Conservation (phyloP, 345 rosid species). For the Arabis hirsuta region DNA sequence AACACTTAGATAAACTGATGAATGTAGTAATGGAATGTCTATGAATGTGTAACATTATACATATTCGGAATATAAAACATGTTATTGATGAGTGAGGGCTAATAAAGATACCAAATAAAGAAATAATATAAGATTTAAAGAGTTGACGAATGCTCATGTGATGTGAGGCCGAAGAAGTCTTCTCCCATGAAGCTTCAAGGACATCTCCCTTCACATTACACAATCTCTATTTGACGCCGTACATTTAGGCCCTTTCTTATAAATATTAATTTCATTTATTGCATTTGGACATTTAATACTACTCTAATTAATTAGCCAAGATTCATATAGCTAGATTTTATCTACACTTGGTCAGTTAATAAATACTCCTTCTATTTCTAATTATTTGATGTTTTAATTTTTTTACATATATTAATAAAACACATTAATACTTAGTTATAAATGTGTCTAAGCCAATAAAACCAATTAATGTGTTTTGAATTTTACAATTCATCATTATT, state of each 20-base stretch:
- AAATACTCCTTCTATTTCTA: too few species aligned
- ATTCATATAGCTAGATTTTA: constrained; percentile 21
- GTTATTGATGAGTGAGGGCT: constrained; percentile 18
- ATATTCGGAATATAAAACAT: constrained; percentile 28
- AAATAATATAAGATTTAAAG: constrained; percentile 30
- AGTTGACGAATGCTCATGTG: constrained; percentile 49
- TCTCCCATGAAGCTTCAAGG: constrained; percentile 62
- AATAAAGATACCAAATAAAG: constrained; percentile 10
- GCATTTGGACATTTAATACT: constrained; percentile 27
- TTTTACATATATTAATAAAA: too few species aligned
- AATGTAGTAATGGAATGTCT: constrained; percentile 8
- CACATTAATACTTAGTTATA: too few species aligned
- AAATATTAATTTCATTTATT: constrained; percentile 27
- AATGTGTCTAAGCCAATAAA: too few species aligned
- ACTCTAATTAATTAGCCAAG: constrained; percentile 21
- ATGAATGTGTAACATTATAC: constrained; percentile 8
- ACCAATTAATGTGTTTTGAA: too few species aligned
- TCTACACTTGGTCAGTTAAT: constrained; percentile 16
- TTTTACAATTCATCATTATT: too few species aligned
- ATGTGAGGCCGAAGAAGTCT: constrained; percentile 42
- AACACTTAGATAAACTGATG: background rate
- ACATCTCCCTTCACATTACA: constrained; percentile 37
- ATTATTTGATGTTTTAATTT: too few species aligned
- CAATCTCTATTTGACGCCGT: constrained; percentile 50
- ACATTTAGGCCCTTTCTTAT: constrained; percentile 46